A percentile compares a stretch with the other conserved stretches of the same genome.
These are phyloP conservation scores for Cladosporium austrohemisphaericum DNA, from an alignment of 2,329 filamentous ascomycete species.

Conservation along the genomic window DNA sequence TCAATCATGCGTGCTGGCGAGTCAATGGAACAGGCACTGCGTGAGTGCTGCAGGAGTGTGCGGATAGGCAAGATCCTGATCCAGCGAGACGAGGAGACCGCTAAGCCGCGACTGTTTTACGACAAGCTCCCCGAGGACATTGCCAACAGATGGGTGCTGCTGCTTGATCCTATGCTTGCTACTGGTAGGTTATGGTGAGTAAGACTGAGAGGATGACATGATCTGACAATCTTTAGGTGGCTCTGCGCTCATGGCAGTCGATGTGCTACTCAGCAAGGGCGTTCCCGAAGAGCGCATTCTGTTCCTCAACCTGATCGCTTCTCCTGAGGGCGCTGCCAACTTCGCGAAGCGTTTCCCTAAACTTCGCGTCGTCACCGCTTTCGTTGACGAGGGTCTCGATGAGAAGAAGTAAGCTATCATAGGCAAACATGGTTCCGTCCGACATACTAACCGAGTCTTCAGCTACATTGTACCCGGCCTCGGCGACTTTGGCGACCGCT, in stretches of 20 bases:
- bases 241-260: conserved; percentile 93
- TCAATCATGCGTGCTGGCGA: conserved; percentile 98
- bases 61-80: conserved; percentile 98
- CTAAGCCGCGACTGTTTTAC: conserved; percentile 89
- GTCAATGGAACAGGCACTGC: conserved; percentile 94
- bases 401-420: conserved; percentile 80
- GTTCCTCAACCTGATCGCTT: conserved; percentile 97
- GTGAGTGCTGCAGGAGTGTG: conserved; percentile 96
- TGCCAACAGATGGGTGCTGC: conserved; percentile 82
- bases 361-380: conserved; percentile 87
- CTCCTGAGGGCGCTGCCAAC: conserved; percentile 82
- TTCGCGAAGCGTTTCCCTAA: conserved; percentile 88
- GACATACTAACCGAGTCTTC: conserved; percentile 32
- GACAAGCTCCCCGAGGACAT: conserved; percentile 97
- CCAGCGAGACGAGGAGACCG: conserved; percentile 92
- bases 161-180: conserved; percentile 98
- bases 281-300: conserved; percentile 93
- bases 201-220: neutral
- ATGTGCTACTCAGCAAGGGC: conserved; percentile 82
- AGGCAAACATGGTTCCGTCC: neutral
- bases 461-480: conserved; percentile 95
- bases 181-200: conserved; percentile 63
- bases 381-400: conserved; percentile 92
- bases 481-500: conserved; percentile 92
- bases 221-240: conserved; percentile 57